Base-by-base conservation (phyloP, 2,329 filamentous ascomycete genomes). In the Dissoconium aciculare region DNA sequence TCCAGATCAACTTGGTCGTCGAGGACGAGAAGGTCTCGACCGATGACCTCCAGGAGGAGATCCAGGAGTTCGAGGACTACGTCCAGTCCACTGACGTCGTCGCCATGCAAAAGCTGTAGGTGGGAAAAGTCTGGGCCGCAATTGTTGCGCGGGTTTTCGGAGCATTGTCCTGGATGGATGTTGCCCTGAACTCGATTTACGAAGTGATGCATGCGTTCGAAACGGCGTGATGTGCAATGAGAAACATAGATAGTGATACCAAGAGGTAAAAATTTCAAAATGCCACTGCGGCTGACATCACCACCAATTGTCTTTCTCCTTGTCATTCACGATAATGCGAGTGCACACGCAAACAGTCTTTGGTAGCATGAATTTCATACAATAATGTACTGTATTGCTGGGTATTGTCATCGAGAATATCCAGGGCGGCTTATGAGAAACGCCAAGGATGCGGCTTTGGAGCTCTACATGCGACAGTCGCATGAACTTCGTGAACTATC, bases 1-100 rank as follows among this genome's bases (percentile, higher is more conserved):
- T 98, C 43, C 87, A 95, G 73, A 92, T 98, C 69, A 95, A 82
- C 77, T 64, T 95, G 49, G 84, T 95, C 50, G 67, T 95, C 44
- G 89, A 95, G 70, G 89, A 98, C 58, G 87, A 95, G 46, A 94
- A 94, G 74, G 61, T 98, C 56, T 85, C 81, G 46, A 59, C 81
- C 44, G 72, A 78, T 49, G 87, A 94, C 41, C 76, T 98, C 47
- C 74, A 93, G 70, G 74, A 82, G 57, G 53, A 80, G 67, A 91
- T 95, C 52, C 71, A 73, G 54, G 81, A 71, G 47, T 71, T 85
- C 51, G 89, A 95, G 68, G 89, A 98, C 59, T 78, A 82, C 60
- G 84, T 98, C 55, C 89, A 98, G 74, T 93, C 84, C 49, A 76
- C 78, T 50, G 89, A 95, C 60, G 59, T 94, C 54, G 77, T 65